phyloP scores from a whole-genome alignment of 192 early-diverging fungal species.

The Gryganskiella cystojenkinii region DNA sequence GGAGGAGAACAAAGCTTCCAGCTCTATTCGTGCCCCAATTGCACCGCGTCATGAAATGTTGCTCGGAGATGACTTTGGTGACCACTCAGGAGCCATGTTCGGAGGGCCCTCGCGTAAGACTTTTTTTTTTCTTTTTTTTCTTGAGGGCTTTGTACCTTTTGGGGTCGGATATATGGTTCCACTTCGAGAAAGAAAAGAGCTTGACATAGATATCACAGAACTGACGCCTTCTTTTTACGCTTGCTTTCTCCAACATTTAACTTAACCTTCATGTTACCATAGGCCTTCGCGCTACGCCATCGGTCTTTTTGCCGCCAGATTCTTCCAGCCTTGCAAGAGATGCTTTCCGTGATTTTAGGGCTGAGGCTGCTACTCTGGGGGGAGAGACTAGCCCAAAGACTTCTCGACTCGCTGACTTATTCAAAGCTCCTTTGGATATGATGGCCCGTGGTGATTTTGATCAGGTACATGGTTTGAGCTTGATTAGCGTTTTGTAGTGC shows the following conservation, averaged over 20 bases:
- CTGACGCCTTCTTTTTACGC: slow-evolving; percentile 2
- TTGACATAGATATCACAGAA: not conserved
- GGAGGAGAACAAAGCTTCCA: slow-evolving; percentile 52
- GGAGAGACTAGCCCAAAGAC: slow-evolving; percentile 60
- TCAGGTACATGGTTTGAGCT: too few species aligned
- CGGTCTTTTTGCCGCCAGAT: slow-evolving; percentile 57
- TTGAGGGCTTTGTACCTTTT: not conserved
- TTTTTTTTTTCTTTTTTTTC: not conserved
- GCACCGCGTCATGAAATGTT: slow-evolving; percentile 83
- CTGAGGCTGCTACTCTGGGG: slow-evolving; percentile 68
- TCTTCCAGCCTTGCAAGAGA: slow-evolving; percentile 62
- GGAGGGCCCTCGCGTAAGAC: slow-evolving; percentile 28
- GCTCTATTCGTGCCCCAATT: slow-evolving; percentile 82
- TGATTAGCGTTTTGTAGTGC: too few species aligned
- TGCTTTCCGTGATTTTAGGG: slow-evolving; percentile 74
- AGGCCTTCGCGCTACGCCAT: slow-evolving; percentile 37
- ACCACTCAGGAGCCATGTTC: slow-evolving; percentile 10
- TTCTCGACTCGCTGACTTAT: slow-evolving; percentile 78
- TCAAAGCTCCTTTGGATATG: slow-evolving; percentile 88
- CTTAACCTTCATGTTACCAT: slow-evolving; percentile 17
- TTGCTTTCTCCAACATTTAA: slow-evolving; percentile 2
- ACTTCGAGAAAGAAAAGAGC: not conserved
- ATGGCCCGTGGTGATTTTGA: slow-evolving; percentile 84
- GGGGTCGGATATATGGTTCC: not conserved
- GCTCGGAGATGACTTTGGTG: slow-evolving; percentile 59